Conservation (phyloP, 2,329 filamentous ascomycete species). For the Diplodia mutila region DNA sequence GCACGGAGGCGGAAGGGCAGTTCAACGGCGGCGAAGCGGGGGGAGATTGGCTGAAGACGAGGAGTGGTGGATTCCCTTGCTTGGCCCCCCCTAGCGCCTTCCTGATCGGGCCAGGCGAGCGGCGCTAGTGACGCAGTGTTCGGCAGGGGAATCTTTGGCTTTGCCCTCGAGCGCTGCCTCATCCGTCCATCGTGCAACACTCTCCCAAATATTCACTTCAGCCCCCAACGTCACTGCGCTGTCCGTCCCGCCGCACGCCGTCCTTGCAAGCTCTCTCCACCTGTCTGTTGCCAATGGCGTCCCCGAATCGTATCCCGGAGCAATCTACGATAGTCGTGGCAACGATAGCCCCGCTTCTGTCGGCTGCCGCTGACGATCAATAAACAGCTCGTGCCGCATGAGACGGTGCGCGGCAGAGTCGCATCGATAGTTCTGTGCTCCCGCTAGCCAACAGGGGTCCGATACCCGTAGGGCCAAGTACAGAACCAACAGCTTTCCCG, state of each 20-base stretch:
- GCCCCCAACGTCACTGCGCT: background rate
- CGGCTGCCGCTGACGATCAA: background rate
- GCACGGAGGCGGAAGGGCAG: background rate
- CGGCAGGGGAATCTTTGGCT: too few relatives aligned
- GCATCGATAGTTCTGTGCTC: constrained; percentile 5
- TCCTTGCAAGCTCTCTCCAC: too few relatives aligned
- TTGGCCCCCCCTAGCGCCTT: constrained; percentile 10
- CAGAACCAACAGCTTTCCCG: background rate
- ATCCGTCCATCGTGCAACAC: background rate
- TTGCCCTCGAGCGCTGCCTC: background rate
- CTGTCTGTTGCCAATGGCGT: background rate
- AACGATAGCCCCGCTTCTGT: background rate
- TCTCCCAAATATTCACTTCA: background rate
- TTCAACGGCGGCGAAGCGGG: background rate
- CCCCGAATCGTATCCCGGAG: background rate
- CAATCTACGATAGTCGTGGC: background rate
- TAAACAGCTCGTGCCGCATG: background rate
- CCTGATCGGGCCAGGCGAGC: background rate
- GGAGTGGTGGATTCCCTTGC: background rate
- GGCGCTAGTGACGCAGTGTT: background rate
- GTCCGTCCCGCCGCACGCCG: background rate
- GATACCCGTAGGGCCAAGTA: background rate
- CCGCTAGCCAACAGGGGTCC: background rate
- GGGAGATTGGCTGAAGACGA: background rate
- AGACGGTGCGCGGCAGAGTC: background rate